Conservation (phyloP, 495 filamentous ascomycete genomes). For the Podospora appendiculata region DNA sequence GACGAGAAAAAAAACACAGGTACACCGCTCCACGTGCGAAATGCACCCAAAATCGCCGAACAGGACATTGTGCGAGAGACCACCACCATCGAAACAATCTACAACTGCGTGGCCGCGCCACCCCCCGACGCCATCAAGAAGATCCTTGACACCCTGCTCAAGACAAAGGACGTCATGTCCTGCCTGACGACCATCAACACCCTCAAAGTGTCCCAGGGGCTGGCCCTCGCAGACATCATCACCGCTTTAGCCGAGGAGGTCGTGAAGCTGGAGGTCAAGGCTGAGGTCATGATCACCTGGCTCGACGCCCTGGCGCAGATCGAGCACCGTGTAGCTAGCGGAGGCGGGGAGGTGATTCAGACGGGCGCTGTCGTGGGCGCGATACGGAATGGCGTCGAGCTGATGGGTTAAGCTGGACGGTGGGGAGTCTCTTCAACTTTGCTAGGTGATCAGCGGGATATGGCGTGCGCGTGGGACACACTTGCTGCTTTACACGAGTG, state of each 20-base stretch:
- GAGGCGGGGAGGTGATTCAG: slow-evolving; percentile 83
- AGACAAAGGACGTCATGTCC: slow-evolving; percentile 74
- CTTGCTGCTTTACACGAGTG: no score
- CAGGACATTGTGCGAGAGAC: slow-evolving; percentile 62
- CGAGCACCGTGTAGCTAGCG: slow-evolving; percentile 82
- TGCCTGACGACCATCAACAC: slow-evolving; percentile 81
- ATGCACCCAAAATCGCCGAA: slow-evolving; percentile 50
- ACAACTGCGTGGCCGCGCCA: slow-evolving; percentile 94
- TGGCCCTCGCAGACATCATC: slow-evolving; percentile 90
- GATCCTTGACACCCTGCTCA: slow-evolving; percentile 76
- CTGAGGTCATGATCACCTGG: slow-evolving; percentile 84
- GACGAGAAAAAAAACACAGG: slow-evolving; percentile 24
- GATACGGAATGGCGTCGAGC: slow-evolving; percentile 75
- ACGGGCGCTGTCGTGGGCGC: slow-evolving; percentile 89
- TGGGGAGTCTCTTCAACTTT: no score
- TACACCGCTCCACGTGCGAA: slow-evolving; percentile 62
- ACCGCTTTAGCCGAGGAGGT: slow-evolving; percentile 77
- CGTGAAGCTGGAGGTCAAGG: slow-evolving; percentile 72
- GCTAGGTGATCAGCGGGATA: no score
- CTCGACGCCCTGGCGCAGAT: slow-evolving; percentile 86
- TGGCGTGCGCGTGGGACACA: no score
- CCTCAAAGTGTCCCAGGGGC: slow-evolving; percentile 76
- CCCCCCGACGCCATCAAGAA: slow-evolving; percentile 81
- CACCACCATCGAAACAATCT: slow-evolving; percentile 88
- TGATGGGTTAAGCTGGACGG: slow-evolving; percentile 35